Evolutionary conservation across 805 yeast species (phyloP).

Genomic region (Scheffersomyces lignosus): DNA sequence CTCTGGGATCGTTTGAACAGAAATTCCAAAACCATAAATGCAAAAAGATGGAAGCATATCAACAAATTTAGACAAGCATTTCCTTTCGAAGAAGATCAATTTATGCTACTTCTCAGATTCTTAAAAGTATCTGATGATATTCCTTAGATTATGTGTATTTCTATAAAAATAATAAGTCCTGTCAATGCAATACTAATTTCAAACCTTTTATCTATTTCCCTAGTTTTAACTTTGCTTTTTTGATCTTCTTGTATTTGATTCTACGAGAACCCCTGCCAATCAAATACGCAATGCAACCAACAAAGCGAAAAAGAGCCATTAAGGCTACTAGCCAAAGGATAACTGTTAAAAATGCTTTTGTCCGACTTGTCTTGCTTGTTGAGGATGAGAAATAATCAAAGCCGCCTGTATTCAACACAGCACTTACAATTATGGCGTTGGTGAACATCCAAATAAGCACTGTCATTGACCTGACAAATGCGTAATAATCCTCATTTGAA

Average conservation of each 20-base stretch:
- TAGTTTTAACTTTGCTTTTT: conserved; percentile 3
- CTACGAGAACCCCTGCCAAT: conserved; percentile 37
- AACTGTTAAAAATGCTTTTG: conserved; percentile 73
- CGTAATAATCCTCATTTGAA: conserved; percentile 75
- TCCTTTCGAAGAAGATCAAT: conserved; percentile 40
- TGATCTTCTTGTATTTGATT: conserved; percentile 39
- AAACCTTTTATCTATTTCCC: not conserved
- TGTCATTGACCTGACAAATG: conserved; percentile 84
- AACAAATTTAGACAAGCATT: conserved; percentile 36
- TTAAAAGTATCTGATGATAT: conserved; percentile 26
- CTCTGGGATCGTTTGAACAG: conserved; percentile 40
- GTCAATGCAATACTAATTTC: too few relatives aligned
- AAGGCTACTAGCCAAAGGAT: conserved; percentile 92
- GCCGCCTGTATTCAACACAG: conserved; percentile 86
- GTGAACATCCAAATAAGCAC: conserved; percentile 88
- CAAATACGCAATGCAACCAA: conserved; percentile 70
- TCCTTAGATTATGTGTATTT: too few relatives aligned
- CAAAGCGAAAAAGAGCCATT: conserved; percentile 78
- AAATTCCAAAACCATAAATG: conserved; percentile 30
- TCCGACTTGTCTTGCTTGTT: conserved; percentile 31
- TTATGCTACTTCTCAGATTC: conserved; percentile 35
- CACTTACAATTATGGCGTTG: conserved; percentile 76
- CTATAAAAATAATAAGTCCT: too few relatives aligned
- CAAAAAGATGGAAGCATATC: conserved; percentile 44
- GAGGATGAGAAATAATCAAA: conserved; percentile 42